Evolutionary conservation across 306 rosid genomes (phyloP).

Genomic region (Purshia tridentata): DNA sequence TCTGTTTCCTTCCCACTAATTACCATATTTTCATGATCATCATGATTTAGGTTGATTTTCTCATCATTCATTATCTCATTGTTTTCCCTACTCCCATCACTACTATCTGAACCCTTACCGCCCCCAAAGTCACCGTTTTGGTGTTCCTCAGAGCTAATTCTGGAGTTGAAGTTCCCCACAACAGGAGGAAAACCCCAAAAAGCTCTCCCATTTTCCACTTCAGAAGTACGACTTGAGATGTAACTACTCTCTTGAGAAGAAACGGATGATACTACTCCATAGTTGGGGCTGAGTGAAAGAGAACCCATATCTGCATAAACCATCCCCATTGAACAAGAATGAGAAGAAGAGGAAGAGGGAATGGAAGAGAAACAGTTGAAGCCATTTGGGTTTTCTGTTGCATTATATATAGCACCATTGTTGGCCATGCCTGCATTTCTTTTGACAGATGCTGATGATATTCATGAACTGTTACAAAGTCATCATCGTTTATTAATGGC

Average conservation of each 20-base stretch:
- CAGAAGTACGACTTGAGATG: conserved; percentile 32
- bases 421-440: conserved; percentile 49
- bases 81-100: conserved; percentile 42
- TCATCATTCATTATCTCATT: conserved; percentile 24
- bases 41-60: neutral
- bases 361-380: conserved; percentile 24
- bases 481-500: conserved; percentile 18
- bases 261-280: conserved; percentile 35
- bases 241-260: conserved; percentile 53
- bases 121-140: conserved; percentile 32
- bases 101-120: conserved; percentile 49
- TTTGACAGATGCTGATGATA: neutral
- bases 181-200: conserved; percentile 59
- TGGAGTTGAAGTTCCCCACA: conserved; percentile 25
- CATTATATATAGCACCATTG: conserved; percentile 24
- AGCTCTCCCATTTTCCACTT: conserved; percentile 36
- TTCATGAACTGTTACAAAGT: conserved; percentile 31
- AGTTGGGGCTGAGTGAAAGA: conserved; percentile 61
- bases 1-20: conserved; percentile 42
- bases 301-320: conserved; percentile 64
- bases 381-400: conserved; percentile 36
- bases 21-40: conserved; percentile 36
- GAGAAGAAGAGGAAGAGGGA: conserved; percentile 29
- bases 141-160: conserved; percentile 46
- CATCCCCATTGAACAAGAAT: conserved; percentile 47